Evolutionary conservation across 2,329 filamentous ascomycete species (phyloP), one percentile per base, ranked within the genome.

Genomic region (Elsinoe australis): DNA sequence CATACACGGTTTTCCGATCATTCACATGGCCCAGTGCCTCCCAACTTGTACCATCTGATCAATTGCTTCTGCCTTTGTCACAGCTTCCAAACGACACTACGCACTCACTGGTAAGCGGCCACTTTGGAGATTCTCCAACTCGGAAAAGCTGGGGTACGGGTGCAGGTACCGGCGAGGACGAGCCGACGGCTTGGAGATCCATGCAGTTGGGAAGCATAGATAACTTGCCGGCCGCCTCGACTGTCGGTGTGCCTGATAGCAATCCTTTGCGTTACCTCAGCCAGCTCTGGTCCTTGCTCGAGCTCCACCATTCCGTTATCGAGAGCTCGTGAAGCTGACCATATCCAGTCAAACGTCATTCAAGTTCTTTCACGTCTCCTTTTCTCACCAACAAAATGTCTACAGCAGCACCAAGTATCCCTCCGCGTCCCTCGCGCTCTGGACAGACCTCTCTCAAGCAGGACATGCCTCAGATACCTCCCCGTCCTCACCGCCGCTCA

Each of bases 381-480:
- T 44, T 29, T 32, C 39, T 18, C n/a, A 28, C 14, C 9, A 28
- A 21, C 17, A 33, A 24, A 22, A 54, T 32, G 19, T 52, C 49
- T 44, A 54, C 47, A 22, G 44, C 49, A 49, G 70, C 71, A 50
- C 75, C 81, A 32, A 68, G 67, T 56, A 70, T 85, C 55, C 81
- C 81, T 53, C 79, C 80, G 55, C 78, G 80, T 53, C 81, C 81
- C 47, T 64, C 72, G 55, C 74, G 78, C 59, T 69, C 68, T 39
- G 67, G 71, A 33, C 68, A 73, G 52, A 61, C 66, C 33, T 58
- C 67, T 50, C 59, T 61, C 36, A 68, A 73, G 31, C 65, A 69
- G 53, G 75, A 79, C 34, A 67, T 78, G 33, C 88, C 89, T 52
- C 79, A 78, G 60, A 75, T 95, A 41, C 89, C 89, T 54, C 84